phyloP scores from a whole-genome alignment of 495 filamentous ascomycete genomes.

The Lophiostoma macrostomum region DNA sequence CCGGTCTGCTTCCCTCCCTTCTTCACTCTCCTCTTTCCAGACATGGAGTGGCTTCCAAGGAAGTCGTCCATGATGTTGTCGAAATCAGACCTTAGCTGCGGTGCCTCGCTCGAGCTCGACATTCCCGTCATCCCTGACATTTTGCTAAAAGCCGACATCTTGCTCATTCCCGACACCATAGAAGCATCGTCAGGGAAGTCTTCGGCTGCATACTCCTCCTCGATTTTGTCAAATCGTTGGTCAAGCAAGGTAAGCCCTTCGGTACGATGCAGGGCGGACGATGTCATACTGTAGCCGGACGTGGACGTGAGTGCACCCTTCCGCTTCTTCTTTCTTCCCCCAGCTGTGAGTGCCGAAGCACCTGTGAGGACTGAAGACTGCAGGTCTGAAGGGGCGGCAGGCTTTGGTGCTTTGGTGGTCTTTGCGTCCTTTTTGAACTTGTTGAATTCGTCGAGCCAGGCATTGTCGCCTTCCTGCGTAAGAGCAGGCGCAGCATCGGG shows the following conservation, averaged over 20 bases:
- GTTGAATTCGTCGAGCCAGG: constrained; percentile 86
- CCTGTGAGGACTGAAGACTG: constrained; percentile 78
- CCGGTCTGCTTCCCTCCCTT: constrained; percentile 79
- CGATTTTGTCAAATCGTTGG: constrained; percentile 84
- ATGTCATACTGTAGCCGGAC: constrained; percentile 94
- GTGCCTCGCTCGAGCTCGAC: constrained; percentile 42
- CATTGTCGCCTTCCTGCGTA: constrained; percentile 54
- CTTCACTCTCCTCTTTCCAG: constrained; percentile 67
- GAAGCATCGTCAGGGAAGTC: constrained; percentile 45
- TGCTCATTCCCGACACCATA: constrained; percentile 59
- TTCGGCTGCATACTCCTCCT: constrained; percentile 62
- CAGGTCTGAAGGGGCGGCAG: constrained; percentile 55
- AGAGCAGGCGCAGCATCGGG: constrained; percentile 49
- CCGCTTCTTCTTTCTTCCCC: constrained; percentile 76
- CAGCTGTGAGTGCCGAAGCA: constrained; percentile 58
- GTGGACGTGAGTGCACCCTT: constrained; percentile 87
- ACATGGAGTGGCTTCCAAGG: constrained; percentile 68
- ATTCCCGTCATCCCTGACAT: constrained; percentile 34
- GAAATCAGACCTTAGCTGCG: constrained; percentile 66
- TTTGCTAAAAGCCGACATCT: constrained; percentile 47
- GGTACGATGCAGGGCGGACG: constrained; percentile 80
- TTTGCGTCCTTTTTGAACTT: constrained; percentile 80
- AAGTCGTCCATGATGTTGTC: constrained; percentile 93
- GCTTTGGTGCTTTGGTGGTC: constrained; percentile 44
- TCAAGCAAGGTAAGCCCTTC: constrained; percentile 86